Evolutionary conservation across 768 basidiomycete genomes (phyloP), one percentile per base, ranked within the genome.

Genomic region (Boletus rubroflammeus): DNA sequence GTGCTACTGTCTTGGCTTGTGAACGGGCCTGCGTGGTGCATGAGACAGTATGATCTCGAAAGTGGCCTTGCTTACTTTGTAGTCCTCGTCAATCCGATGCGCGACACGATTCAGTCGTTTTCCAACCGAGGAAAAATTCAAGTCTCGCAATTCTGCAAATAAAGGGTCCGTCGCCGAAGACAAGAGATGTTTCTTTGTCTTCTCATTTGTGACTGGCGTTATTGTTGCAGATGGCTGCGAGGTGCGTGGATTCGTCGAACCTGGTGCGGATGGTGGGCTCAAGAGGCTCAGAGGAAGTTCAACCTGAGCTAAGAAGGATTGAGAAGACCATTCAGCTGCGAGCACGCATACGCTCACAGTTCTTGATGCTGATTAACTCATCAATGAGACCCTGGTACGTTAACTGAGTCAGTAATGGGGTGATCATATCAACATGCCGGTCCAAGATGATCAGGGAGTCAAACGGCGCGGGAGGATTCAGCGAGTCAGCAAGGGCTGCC

Each of bases 341-440:
- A 26, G 23, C 15, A 47, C 3, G n/a, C n/a, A 46, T 25, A 26
- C 10, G 71, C 86, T 55, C 62, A 93, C 95, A 88, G 64, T 97
- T 93, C 69, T 82, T 88, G 57, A 99, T 86, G 0, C 92, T 90
- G 44, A 97, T 77, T 34, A 93, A 73, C 69, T 99, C 97, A 65
- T 98, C 97, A 32, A 98, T 78, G 45, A 99, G 84, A 19, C 97
- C 97, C 67, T 98, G 89, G 61, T 98, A 98, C 0, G 97, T 99
- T 53, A 98, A 76, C 64, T 98, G 95, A 3, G 97, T 98, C 43
- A 96, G 81, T 47, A 98, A 76, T 1, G 97, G 93, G 0, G 97
- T 97, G 55, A 98, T 85, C 89, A 98, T 90, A 65, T 99, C 97
- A 10, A 90, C 84, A 32, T 85, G 84, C 45, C 97, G 84, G 69